Evolutionary conservation across 345 rosid species (phyloP), one percentile per base, ranked within the genome.

Genomic region (Geranium rotundifolium): DNA sequence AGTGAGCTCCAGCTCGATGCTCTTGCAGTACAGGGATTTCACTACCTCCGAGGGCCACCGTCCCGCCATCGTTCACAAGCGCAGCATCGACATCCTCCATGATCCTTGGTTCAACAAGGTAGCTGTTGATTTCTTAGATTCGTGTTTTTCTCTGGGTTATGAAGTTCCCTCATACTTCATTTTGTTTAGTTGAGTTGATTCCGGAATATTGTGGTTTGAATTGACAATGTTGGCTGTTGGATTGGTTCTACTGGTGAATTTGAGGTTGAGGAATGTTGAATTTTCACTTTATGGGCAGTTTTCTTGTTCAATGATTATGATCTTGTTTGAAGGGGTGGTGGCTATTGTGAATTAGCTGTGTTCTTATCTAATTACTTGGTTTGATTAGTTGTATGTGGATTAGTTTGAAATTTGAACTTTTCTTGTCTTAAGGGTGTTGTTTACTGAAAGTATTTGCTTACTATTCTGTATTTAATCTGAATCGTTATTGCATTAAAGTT

Each of bases 51-150:
- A 92, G 79, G 95, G 96, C 23, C 86, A 86, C 69, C 91, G 95
- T 10, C 99, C 95, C 18, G 75, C 89, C 39, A 86, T 93, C 49
- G 96, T 93, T 39, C 95, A 93, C 79, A 93, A 93, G 82, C 91
- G 96, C 64, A 90, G 99, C 71, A 81, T 89, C 60, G 97, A 93
- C 54, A 90, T 90, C 66, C 99, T 93, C 68, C 99, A 90, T 62
- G 97, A 93, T 73, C 97, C 99, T 60, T 89, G 96, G 99, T 93
- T 93, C 87, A 93, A 93, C 75, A 93, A 87, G 95, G 97, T 23
- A 23, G 27, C 14, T 50, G n/a, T 17, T 19, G n/a, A 2, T 50
- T 63, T 50, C 58, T 4, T 50, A 17, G 34, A 52, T n/a, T 20
- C 56, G 60, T 16, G 27, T 23, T 23, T 59, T 30, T n/a, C 58